These are phyloP conservation scores for Aegilops sharonensis DNA, from an alignment of 176 grass and related monocot genomes.

Conservation along the genomic window DNA sequence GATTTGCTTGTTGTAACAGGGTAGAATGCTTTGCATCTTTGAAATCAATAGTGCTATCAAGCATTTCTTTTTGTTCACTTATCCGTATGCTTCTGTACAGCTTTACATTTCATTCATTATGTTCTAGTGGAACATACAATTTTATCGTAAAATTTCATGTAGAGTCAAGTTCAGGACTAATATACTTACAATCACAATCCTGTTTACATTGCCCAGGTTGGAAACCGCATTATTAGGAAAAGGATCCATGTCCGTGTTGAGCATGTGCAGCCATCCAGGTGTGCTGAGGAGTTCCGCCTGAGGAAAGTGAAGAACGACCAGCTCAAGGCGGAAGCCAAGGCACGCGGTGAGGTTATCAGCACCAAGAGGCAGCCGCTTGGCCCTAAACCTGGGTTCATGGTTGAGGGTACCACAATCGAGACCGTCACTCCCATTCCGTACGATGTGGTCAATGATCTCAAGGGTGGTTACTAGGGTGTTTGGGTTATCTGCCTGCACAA, in stretches of 20 bases:
- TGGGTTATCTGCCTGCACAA: not conserved
- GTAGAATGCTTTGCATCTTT: not conserved
- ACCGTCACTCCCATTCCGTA: conserved; percentile 71
- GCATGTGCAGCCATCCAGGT: conserved; percentile 63
- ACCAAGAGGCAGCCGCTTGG: conserved; percentile 68
- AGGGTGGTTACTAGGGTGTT: conserved; percentile 72
- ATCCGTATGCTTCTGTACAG: too few relatives aligned
- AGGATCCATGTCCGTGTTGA: conserved; percentile 75
- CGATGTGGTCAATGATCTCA: conserved; percentile 83
- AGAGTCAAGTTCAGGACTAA: not conserved
- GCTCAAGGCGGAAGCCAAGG: conserved; percentile 59
- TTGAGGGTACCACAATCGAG: conserved; percentile 63
- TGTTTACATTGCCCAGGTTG: conserved; percentile 32
- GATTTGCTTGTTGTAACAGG: not conserved
- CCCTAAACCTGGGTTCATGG: conserved; percentile 81
- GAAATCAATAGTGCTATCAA: not conserved
- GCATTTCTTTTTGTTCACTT: not conserved
- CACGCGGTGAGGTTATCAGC: conserved; percentile 57
- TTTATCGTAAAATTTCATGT: not conserved
- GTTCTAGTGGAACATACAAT: not conserved
- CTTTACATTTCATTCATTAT: not conserved
- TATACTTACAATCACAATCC: not conserved
- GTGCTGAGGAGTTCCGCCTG: conserved; percentile 63
- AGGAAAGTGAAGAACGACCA: conserved; percentile 63
- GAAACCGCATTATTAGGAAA: conserved; percentile 60